A percentile compares a stretch with the other conserved stretches of the same genome.
These are phyloP conservation scores for Hansenula anomala DNA, from an alignment of 1,139 yeast genomes.

Conservation along the genomic window DNA sequence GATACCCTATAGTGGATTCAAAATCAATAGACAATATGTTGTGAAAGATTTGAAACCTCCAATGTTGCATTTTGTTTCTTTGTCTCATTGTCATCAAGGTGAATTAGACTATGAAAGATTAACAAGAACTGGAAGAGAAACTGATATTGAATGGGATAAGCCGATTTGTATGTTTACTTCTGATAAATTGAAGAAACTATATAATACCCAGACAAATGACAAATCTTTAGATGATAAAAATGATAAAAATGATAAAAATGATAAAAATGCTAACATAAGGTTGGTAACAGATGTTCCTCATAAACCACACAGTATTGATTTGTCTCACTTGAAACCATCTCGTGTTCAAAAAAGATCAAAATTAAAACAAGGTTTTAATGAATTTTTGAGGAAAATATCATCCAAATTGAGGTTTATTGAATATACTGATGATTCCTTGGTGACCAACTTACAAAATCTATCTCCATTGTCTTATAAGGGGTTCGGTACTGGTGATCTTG, in stretches of 20 bases:
- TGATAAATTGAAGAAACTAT: slow-evolving; percentile 23
- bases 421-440: slow-evolving; percentile 13
- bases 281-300: slow-evolving; percentile 1
- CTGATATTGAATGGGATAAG: slow-evolving; percentile 46
- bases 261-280: neutral
- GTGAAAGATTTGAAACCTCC: slow-evolving; percentile 36
- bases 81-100: slow-evolving; percentile 56
- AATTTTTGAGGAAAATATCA: slow-evolving; percentile 10
- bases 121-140: slow-evolving; percentile 29
- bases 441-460: slow-evolving; percentile 12
- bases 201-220: too few relatives aligned
- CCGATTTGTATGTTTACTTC: slow-evolving; percentile 42
- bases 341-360: neutral
- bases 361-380: slow-evolving; percentile 7
- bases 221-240: too few relatives aligned
- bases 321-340: neutral
- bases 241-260: slow-evolving; percentile 8
- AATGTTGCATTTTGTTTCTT: slow-evolving; percentile 40
- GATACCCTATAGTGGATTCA: slow-evolving; percentile 49
- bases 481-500: slow-evolving; percentile 14
- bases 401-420: slow-evolving; percentile 11
- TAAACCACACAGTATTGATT: slow-evolving; percentile 1
- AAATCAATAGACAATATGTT: slow-evolving; percentile 47
- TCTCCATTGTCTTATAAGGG: slow-evolving; percentile 10
- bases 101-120: slow-evolving; percentile 41